Evolutionary conservation across 495 filamentous ascomycete genomes (phyloP).

Genomic region (Aspergillus indologenus): DNA sequence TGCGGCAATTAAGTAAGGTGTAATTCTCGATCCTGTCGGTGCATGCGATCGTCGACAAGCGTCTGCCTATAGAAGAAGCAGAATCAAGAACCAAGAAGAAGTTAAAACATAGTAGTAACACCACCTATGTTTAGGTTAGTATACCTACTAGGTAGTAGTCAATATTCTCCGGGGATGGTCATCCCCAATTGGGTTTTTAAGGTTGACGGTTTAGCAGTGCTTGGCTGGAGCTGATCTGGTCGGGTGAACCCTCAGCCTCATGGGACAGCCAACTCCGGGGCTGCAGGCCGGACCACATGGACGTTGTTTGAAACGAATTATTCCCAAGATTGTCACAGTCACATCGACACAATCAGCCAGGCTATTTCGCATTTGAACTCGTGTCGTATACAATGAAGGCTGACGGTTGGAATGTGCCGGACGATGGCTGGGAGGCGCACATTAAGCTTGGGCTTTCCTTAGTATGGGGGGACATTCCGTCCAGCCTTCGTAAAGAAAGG

Average conservation of each 20-base stretch:
- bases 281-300: slow-evolving; percentile 3
- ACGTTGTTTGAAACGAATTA: neutral
- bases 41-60: no score
- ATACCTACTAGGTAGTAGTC: neutral
- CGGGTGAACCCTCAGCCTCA: slow-evolving; percentile 13
- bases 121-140: no score
- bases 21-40: no score
- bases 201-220: slow-evolving; percentile 1
- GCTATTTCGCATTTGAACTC: neutral
- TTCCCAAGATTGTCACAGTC: no score
- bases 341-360: neutral
- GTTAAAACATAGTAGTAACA: no score
- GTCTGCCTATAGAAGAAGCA: neutral
- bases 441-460: neutral
- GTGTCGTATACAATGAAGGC: neutral
- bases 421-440: neutral
- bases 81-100: no score
- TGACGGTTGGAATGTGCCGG: neutral
- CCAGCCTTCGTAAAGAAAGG: neutral
- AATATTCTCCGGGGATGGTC: slow-evolving; percentile 8
- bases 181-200: neutral
- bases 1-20: neutral
- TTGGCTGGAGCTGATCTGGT: slow-evolving; percentile 16
- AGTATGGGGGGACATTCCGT: slow-evolving; percentile 1
- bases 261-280: slow-evolving; percentile 1